Evolutionary conservation across 1,284 basidiomycete genomes (phyloP).

Genomic region (Peniophora sp.): DNA sequence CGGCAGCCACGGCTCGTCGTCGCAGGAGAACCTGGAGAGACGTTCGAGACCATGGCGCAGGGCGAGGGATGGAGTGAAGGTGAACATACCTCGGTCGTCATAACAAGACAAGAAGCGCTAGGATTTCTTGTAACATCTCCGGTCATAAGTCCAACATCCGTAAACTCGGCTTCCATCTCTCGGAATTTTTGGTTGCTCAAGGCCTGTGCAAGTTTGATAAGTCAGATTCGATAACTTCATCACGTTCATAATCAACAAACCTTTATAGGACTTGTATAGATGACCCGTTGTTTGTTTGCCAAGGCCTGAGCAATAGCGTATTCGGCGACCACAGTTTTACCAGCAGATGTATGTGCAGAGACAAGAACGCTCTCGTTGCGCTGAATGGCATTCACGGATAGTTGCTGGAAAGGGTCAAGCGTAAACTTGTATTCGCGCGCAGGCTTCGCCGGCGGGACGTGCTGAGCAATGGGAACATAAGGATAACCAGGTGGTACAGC

Average conservation of each 20-base stretch:
- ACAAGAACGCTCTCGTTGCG: constrained; percentile 96
- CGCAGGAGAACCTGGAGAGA: background rate
- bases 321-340: constrained; percentile 98
- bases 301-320: constrained; percentile 98
- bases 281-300: constrained; percentile 88
- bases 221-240: constrained; percentile 8
- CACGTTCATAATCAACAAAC: constrained; percentile 14
- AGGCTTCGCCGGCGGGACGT: constrained; percentile 88
- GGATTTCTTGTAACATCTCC: constrained; percentile 99
- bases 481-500: constrained; percentile 90
- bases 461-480: constrained; percentile 87
- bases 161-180: constrained; percentile 95
- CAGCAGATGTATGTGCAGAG: constrained; percentile 97
- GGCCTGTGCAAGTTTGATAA: constrained; percentile 49
- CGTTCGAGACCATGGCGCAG: background rate
- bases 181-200: constrained; percentile 98
- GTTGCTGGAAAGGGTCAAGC: constrained; percentile 96
- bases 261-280: constrained; percentile 99
- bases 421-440: constrained; percentile 93
- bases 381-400: constrained; percentile 93
- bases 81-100: constrained; percentile 88
- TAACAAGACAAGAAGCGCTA: constrained; percentile 92
- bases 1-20: background rate
- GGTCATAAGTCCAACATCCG: constrained; percentile 98
- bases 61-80: background rate